These are phyloP conservation scores for Suhomyces faveliae DNA, from an alignment of 805 yeast genomes.

Conservation along the genomic window DNA sequence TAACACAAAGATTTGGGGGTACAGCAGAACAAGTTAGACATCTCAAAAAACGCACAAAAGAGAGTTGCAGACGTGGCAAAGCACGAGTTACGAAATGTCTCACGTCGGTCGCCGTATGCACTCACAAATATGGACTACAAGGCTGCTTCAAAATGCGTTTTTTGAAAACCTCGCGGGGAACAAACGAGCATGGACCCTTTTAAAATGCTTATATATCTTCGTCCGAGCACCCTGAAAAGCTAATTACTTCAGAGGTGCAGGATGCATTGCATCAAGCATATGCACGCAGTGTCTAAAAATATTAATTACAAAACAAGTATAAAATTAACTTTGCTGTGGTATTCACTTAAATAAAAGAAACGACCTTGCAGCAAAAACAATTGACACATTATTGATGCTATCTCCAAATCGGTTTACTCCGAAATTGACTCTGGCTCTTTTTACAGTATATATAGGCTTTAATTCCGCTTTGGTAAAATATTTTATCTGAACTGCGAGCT, in stretches of 20 bases:
- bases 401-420: neutral
- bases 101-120: neutral
- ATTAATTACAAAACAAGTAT: neutral
- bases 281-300: conserved; percentile 4
- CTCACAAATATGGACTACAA: neutral
- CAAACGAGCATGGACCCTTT: neutral
- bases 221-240: neutral
- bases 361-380: neutral
- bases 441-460: neutral
- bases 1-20: conserved; percentile 1
- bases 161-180: neutral
- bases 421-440: neutral
- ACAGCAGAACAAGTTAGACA: neutral
- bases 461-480: neutral
- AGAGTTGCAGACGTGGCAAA: neutral
- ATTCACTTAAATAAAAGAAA: neutral
- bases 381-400: neutral
- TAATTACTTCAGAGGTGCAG: neutral
- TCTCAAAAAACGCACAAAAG: neutral
- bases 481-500: neutral
- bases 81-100: neutral
- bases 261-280: neutral
- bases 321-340: neutral
- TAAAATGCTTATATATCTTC: neutral
- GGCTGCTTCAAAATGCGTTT: neutral